Conservation (phyloP, 73 alveolate species). For the Tetrahymena thermophila region DNA sequence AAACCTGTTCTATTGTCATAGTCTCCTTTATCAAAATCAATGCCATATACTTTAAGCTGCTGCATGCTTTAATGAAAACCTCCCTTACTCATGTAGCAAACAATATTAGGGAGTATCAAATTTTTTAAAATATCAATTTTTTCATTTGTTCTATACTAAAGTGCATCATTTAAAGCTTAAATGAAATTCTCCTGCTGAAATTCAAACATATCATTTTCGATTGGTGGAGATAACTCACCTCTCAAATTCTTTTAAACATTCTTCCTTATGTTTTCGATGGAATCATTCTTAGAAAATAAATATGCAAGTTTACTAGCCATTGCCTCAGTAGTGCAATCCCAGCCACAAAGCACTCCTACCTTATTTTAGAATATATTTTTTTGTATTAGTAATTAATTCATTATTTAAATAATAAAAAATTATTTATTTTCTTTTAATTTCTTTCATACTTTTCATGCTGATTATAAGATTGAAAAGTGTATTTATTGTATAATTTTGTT, state of each 20-base stretch:
- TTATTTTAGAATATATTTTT: not conserved
- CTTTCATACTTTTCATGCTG: too few relatives aligned
- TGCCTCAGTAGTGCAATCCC: conserved; percentile 77
- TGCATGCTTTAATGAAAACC: not conserved
- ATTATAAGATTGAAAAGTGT: too few relatives aligned
- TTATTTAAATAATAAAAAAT: too few relatives aligned
- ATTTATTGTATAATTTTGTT: not conserved
- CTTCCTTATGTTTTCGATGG: conserved; percentile 30
- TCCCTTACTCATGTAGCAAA: conserved; percentile 24
- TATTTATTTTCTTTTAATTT: not conserved
- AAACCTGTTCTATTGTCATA: conserved; percentile 37
- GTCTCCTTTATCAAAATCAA: conserved; percentile 11
- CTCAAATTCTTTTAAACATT: conserved; percentile 42
- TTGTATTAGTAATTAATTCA: too few relatives aligned
- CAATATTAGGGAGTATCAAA: conserved; percentile 26
- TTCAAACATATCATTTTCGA: not conserved
- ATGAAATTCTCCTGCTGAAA: conserved; percentile 13
- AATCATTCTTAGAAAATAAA: conserved; percentile 53
- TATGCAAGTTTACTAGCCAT: conserved; percentile 61
- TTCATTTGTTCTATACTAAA: not conserved
- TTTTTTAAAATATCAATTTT: conserved; percentile 4
- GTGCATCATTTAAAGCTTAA: conserved; percentile 20
- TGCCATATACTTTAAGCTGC: not conserved
- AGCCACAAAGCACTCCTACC: conserved; percentile 56
- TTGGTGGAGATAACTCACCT: conserved; percentile 66